Percentiles rank a stretch among this genome's conserved stretches.
Conservation (phyloP, 2,329 filamentous ascomycete species). For the Elsinoe fawcettii region DNA sequence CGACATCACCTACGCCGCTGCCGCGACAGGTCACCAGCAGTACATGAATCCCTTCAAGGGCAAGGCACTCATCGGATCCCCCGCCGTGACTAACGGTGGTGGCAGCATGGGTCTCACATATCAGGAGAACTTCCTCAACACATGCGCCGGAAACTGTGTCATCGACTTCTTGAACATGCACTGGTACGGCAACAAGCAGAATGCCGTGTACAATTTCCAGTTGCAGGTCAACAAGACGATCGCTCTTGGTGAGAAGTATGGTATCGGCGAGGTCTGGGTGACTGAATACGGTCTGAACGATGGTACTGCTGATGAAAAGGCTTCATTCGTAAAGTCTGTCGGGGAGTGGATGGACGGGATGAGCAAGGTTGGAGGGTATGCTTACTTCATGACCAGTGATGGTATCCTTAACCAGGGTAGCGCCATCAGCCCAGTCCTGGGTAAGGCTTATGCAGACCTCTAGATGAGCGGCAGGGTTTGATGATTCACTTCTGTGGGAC, state of each 20-base stretch:
- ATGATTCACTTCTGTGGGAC: background rate
- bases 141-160: slow-evolving; percentile 45
- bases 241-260: slow-evolving; percentile 29
- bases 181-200: slow-evolving; percentile 50
- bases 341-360: slow-evolving; percentile 40
- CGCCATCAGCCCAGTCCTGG: slow-evolving; percentile 10
- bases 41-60: slow-evolving; percentile 49
- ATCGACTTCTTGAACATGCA: slow-evolving; percentile 57
- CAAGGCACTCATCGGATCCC: slow-evolving; percentile 49
- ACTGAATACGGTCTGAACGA: slow-evolving; percentile 56
- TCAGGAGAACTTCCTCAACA: slow-evolving; percentile 46
- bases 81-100: slow-evolving; percentile 57
- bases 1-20: slow-evolving; percentile 46
- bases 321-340: slow-evolving; percentile 44
- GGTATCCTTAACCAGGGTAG: slow-evolving; percentile 29
- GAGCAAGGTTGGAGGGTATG: slow-evolving; percentile 34
- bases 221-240: slow-evolving; percentile 43
- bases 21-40: slow-evolving; percentile 46
- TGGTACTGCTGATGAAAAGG: slow-evolving; percentile 34
- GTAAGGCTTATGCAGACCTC: background rate
- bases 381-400: slow-evolving; percentile 32
- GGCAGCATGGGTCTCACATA: slow-evolving; percentile 47
- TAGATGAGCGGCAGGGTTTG: background rate
- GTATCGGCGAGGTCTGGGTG: slow-evolving; percentile 44
- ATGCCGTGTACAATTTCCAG: slow-evolving; percentile 44